Base-by-base conservation (phyloP, 768 basidiomycete genomes). In the Coprinopsis marcescibilis region DNA sequence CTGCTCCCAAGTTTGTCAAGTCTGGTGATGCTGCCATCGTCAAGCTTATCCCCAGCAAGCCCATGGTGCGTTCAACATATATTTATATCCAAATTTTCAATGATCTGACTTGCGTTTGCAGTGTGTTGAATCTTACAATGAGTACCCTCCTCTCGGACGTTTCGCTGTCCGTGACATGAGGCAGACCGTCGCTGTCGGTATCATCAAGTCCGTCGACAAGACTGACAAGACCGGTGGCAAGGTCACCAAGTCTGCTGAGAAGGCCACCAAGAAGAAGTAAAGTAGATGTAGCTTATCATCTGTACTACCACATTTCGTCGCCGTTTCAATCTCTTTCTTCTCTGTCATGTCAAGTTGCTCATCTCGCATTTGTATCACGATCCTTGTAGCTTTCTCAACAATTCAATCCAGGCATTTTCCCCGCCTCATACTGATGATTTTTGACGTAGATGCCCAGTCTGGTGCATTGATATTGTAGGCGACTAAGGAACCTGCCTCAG, bases 131-230 rank as follows among this genome's bases (percentile, higher is more conserved):
- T 80, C 86, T 33, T 96, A 93, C 81, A 84, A 85, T 65, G 89
- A 93, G 71, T 99, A 97, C 76, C 95, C 96, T 59, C 96, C 96
- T 71, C 86, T 99, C 56, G 95, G 96, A 78, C 94, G 95, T 69
- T 95, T 95, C 75, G 93, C 93, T 62, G 93, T 96, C 69, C 93
- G 93, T 85, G 93, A 96, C 80, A 96, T 97, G 94, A 87, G 94
- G 69, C 94, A 97, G 76, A 96, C 95, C 54, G 95, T 99, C 55
- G 93, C 93, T 56, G 93, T 96, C 61, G 93, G 93, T 72, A 88
- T 97, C 76, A 96, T 98, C 81, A 97, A 97, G 78, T 81, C 83
- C 52, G 93, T 96, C 54, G 93, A 96, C 45, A 95, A 94, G 83
- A 80, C 90, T 56, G 92, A 94, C 49, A 93, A 90, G 71, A 58